Base-by-base conservation (phyloP, 176 grass and related monocot genomes). In the Bromus sterilis region DNA sequence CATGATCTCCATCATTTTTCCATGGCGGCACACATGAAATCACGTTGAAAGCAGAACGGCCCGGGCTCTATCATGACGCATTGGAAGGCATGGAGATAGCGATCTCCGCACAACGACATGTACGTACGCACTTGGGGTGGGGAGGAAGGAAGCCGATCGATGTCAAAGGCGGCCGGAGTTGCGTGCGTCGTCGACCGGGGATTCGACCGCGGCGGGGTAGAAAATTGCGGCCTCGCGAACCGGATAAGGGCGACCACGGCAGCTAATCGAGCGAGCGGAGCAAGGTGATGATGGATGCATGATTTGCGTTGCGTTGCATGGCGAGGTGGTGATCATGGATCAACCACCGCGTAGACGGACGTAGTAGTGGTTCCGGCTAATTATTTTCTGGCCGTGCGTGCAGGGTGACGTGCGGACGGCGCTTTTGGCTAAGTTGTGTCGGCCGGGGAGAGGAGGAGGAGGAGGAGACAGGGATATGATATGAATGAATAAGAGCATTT, bases 381-480 rank as follows among this genome's bases (percentile, higher is more conserved):
- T 46, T 25, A 67, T 77, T 63, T 71, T 85, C 83, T 12, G 7
- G 48, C 48, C 48, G 48, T 53, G 2, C 29, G 68, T 74, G 69
- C 28, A 15, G 68, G 71, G 10, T 75, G 81, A 83, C 81, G 76
- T 11, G 7, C 15, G 67, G 10, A 5, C 21, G 53, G 34, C 2
- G 25, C 14, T 71, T 75, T 74, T 10, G 81, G 61, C 61, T 65
- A 83, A 65, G 65, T 49, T 64, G 78, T 86, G 83, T 89, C 87
- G 87, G 83, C 72, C 59, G 42, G 72, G 11, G 35, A 78, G 87
- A 85, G 83, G 62, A 59, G 23, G 57, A 59, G 23, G 57, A 63
- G 42, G 6, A 6, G 46, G 59, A 35, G 71, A 15, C 63, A 43
- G 5, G 62, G 82, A 71, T 77, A 53, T 53, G 18, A 53, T n/a